Conservation (phyloP, 148 eudicot species). For the Arbutus unedo region DNA sequence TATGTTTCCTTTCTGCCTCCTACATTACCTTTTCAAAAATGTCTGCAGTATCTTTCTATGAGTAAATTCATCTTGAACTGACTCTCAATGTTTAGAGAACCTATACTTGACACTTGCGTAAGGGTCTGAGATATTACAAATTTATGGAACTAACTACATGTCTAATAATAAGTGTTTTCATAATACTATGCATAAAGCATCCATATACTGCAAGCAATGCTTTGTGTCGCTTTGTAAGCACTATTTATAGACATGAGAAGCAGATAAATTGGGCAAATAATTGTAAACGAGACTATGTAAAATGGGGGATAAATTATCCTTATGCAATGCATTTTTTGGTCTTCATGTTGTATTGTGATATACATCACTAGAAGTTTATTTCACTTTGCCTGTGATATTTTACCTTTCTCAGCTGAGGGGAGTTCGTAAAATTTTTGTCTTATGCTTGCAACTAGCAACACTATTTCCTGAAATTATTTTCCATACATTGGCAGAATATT, state of each 20-base stretch:
- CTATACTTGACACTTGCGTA: background rate
- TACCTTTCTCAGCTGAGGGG: background rate
- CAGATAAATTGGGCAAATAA: background rate
- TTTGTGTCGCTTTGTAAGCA: background rate
- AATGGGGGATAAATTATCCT: background rate
- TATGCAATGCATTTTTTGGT: background rate
- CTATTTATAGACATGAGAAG: background rate
- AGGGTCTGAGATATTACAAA: background rate
- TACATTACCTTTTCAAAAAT: background rate
- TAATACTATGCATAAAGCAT: background rate
- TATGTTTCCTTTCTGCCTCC: constrained; percentile 26
- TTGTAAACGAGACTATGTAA: background rate
- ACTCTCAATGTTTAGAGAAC: background rate
- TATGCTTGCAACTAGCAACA: background rate
- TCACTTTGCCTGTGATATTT: background rate
- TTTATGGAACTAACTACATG: background rate
- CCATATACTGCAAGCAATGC: background rate
- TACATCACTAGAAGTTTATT: background rate
- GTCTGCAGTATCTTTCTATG: background rate
- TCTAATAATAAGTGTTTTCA: background rate
- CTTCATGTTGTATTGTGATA: background rate
- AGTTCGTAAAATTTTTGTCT: background rate
- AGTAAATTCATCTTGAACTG: background rate
- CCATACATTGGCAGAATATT: background rate
- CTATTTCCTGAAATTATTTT: background rate